These are phyloP conservation scores for Diaporthe sp. DNA, from an alignment of 2,329 filamentous ascomycete genomes.

Conservation along the genomic window DNA sequence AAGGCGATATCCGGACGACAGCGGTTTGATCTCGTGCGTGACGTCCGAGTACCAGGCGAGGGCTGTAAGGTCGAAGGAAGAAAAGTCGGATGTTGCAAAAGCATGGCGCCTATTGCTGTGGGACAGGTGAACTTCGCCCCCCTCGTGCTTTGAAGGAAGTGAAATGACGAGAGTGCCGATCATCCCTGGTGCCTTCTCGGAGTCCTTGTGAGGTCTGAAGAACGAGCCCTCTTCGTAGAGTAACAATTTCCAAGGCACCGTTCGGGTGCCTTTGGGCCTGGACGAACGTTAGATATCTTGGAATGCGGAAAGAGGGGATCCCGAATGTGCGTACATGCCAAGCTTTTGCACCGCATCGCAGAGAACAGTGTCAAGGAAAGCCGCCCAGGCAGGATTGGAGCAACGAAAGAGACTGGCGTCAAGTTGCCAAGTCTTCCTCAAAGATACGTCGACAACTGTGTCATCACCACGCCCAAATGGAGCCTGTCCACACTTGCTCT, in stretches of 20 bases:
- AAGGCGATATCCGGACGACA: constrained; percentile 57
- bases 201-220: constrained; percentile 59
- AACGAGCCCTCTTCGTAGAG: constrained; percentile 61
- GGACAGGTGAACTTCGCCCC: constrained; percentile 55
- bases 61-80: constrained; percentile 47
- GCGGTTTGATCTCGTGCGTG: constrained; percentile 57
- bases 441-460: constrained; percentile 48
- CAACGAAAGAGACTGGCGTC: constrained; percentile 50
- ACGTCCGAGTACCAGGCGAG: constrained; percentile 63
- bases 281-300: constrained; percentile 45
- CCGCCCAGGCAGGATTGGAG: constrained; percentile 52
- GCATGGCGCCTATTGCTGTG: not conserved
- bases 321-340: not conserved
- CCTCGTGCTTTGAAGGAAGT: constrained; percentile 58
- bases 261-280: constrained; percentile 44
- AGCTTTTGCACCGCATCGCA: not conserved
- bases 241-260: constrained; percentile 56
- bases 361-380: constrained; percentile 36
- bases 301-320: constrained; percentile 40
- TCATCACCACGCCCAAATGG: constrained; percentile 53
- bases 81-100: constrained; percentile 49
- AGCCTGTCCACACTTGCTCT: constrained; percentile 44
- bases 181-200: constrained; percentile 59
- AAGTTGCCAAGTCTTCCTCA: constrained; percentile 56
- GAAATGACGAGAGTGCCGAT: constrained; percentile 60